These are phyloP conservation scores for Vitis rotundifolia DNA, from an alignment of 164 flowering plant genomes.

Conservation along the genomic window DNA sequence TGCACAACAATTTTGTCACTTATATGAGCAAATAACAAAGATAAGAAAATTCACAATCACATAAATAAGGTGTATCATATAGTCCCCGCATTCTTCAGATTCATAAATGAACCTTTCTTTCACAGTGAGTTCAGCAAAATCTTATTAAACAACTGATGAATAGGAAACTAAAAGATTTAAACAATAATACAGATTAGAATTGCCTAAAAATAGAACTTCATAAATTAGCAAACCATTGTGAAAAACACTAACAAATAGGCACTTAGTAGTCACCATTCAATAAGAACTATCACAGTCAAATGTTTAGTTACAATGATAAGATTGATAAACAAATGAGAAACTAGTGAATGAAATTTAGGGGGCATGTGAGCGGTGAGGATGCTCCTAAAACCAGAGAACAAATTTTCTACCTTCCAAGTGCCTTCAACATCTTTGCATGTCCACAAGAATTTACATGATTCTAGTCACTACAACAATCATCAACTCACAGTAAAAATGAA, in stretches of 20 bases:
- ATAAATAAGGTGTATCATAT: background rate
- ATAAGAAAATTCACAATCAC: too few relatives aligned
- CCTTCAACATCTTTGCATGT: too few relatives aligned
- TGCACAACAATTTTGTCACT: constrained; percentile 27
- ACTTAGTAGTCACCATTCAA: background rate
- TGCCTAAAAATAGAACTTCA: background rate
- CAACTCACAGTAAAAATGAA: too few relatives aligned
- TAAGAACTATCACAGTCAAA: too few relatives aligned
- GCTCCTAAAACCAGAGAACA: background rate
- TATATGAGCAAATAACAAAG: background rate
- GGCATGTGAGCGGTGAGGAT: background rate
- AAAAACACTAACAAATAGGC: background rate
- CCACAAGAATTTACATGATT: too few relatives aligned
- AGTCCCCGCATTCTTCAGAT: background rate
- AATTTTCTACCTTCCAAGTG: background rate
- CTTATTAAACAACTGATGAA: background rate
- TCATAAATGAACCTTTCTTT: background rate
- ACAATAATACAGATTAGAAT: background rate
- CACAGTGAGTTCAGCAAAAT: background rate
- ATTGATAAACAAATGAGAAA: too few relatives aligned
- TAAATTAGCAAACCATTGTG: background rate
- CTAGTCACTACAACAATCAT: too few relatives aligned
- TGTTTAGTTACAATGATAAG: too few relatives aligned
- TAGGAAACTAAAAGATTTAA: background rate
- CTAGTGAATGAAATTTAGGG: too few relatives aligned